Evolutionary conservation across 2,329 filamentous ascomycete species (phyloP).

Genomic region (Diplodia mutila): DNA sequence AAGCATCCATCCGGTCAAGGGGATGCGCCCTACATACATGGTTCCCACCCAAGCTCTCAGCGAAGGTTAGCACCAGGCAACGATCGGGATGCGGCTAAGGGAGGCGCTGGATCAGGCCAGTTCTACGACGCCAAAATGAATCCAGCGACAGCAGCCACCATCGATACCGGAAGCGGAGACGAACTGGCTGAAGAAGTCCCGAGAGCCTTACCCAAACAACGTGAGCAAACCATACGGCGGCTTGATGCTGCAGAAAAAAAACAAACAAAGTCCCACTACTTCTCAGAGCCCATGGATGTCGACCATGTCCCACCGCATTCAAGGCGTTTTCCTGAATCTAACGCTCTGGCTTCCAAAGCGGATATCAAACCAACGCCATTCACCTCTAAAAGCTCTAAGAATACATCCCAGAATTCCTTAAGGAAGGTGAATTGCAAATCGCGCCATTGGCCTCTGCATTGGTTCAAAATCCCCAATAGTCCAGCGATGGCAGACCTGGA

Average conservation of each 20-base stretch:
- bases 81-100: background rate
- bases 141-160: background rate
- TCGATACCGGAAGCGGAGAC: background rate
- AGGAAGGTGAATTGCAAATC: background rate
- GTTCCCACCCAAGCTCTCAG: background rate
- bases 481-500: background rate
- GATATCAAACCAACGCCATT: constrained; percentile 1
- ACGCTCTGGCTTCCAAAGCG: background rate
- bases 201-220: background rate
- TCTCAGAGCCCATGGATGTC: background rate
- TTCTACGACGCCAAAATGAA: background rate
- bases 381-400: background rate
- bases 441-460: background rate
- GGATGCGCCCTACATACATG: background rate
- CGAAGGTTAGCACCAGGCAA: background rate
- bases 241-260: background rate
- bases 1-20: no score
- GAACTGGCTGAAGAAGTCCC: background rate
- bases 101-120: background rate
- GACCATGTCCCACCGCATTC: background rate
- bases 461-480: background rate
- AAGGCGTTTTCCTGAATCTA: background rate
- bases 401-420: background rate
- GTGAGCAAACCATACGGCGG: background rate
- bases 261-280: background rate